Evolutionary conservation across 1,284 basidiomycete species (phyloP).

Genomic region (Microbotryomycetes sp.): DNA sequence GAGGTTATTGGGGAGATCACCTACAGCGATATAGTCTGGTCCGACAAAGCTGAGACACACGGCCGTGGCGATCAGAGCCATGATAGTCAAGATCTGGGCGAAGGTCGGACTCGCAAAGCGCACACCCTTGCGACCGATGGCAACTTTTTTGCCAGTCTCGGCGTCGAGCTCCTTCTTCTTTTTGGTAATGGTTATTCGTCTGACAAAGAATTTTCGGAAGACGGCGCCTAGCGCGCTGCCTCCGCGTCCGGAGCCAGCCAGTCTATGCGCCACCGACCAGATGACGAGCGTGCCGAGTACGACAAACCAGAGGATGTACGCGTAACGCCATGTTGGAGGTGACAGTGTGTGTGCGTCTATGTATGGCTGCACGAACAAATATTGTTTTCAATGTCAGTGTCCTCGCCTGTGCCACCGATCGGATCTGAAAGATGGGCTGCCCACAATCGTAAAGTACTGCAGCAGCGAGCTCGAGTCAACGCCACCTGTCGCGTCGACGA

Average conservation of each 20-base stretch:
- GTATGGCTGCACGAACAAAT: slow-evolving; percentile 7
- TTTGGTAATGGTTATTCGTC: slow-evolving; percentile 12
- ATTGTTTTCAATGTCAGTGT: not conserved
- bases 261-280: slow-evolving; percentile 37
- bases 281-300: slow-evolving; percentile 36
- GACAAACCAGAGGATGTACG: slow-evolving; percentile 43
- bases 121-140: slow-evolving; percentile 4
- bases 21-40: slow-evolving; percentile 31
- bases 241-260: slow-evolving; percentile 19
- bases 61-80: slow-evolving; percentile 22
- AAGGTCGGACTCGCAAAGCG: slow-evolving; percentile 31
- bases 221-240: slow-evolving; percentile 26
- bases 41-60: slow-evolving; percentile 31
- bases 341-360: slow-evolving; percentile 43
- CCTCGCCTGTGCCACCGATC: not conserved
- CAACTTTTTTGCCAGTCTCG: slow-evolving; percentile 4
- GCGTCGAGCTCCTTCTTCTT: slow-evolving; percentile 8
- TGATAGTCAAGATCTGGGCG: slow-evolving; percentile 27
- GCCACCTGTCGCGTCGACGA: slow-evolving; percentile 18
- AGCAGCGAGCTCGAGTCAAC: slow-evolving; percentile 18
- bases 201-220: slow-evolving; percentile 29
- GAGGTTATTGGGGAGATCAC: not conserved
- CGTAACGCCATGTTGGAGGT: slow-evolving; percentile 42
- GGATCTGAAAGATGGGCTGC: not conserved
- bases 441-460: slow-evolving; percentile 24